Evolutionary conservation across 2,329 filamentous ascomycete genomes (phyloP).

Genomic region (Trichoderma simmonsii): DNA sequence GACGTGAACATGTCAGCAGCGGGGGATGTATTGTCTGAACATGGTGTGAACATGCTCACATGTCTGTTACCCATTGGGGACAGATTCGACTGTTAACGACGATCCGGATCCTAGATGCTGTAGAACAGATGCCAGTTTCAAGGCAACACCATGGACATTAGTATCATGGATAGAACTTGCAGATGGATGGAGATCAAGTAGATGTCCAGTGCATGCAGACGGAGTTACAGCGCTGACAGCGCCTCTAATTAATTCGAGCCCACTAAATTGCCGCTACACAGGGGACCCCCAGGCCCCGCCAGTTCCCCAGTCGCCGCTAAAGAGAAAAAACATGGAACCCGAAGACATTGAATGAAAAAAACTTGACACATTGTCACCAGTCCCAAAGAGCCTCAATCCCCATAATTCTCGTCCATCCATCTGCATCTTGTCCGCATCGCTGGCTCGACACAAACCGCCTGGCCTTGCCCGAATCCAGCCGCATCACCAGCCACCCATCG

Average conservation of each 20-base stretch:
- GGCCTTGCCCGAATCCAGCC: slow-evolving; percentile 10
- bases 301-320: neutral
- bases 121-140: neutral
- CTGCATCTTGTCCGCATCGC: slow-evolving; percentile 10
- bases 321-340: neutral
- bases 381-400: neutral
- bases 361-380: neutral
- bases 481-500: slow-evolving; percentile 4
- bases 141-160: neutral
- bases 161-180: neutral
- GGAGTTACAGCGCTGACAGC: neutral
- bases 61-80: neutral
- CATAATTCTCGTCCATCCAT: slow-evolving; percentile 17
- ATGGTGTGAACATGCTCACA: neutral
- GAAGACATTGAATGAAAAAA: neutral
- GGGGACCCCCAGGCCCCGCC: neutral
- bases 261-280: neutral
- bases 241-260: neutral
- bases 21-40: neutral
- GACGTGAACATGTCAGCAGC: neutral
- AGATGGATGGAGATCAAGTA: neutral
- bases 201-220: neutral
- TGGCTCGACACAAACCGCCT: slow-evolving; percentile 13
- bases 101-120: neutral
- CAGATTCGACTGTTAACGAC: neutral